Evolutionary conservation across 2,329 filamentous ascomycete species (phyloP).

Genomic region (Cercospora zeina): DNA sequence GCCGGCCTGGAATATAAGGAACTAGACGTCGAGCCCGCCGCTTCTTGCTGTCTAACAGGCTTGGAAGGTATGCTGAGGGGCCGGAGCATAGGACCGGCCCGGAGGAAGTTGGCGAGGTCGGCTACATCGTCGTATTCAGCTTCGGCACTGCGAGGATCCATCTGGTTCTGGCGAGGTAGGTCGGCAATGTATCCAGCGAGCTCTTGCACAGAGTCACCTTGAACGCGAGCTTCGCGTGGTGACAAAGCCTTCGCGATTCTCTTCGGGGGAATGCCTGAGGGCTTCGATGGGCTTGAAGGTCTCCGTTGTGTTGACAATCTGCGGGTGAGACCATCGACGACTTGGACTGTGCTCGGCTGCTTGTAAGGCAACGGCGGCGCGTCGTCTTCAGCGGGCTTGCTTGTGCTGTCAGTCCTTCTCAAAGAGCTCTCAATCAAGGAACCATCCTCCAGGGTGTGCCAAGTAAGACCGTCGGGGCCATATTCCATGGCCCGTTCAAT

Average conservation of each 20-base stretch:
- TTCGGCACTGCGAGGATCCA: conserved; percentile 17
- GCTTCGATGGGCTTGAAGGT: conserved; percentile 6
- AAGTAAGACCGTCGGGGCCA: conserved; percentile 5
- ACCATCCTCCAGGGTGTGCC: conserved; percentile 12
- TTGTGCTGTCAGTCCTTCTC: not conserved
- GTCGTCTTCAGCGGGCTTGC: not conserved
- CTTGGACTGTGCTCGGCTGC: conserved; percentile 8
- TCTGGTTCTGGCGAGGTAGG: conserved; percentile 19
- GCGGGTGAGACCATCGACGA: conserved; percentile 8
- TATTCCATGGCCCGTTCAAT: conserved; percentile 14
- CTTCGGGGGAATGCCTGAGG: conserved; percentile 5
- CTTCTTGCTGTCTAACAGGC: not conserved
- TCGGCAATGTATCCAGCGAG: conserved; percentile 23
- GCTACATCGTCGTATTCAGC: conserved; percentile 18
- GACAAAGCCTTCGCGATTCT: conserved; percentile 1
- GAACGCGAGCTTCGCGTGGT: conserved; percentile 25
- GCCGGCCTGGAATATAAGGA: conserved; percentile 11
- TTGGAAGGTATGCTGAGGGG: not conserved
- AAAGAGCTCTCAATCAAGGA: conserved; percentile 2
- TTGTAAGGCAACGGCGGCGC: conserved; percentile 3
- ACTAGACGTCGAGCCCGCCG: not conserved
- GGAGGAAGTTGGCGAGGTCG: conserved; percentile 14
- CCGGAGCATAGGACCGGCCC: conserved; percentile 4
- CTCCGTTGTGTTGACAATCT: conserved; percentile 11
- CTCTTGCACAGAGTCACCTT: conserved; percentile 20